A percentile compares a stretch with the other conserved stretches of the same genome.
Evolutionary conservation across 306 rosid genomes (phyloP).

Genomic region (Vachellia collinsii): DNA sequence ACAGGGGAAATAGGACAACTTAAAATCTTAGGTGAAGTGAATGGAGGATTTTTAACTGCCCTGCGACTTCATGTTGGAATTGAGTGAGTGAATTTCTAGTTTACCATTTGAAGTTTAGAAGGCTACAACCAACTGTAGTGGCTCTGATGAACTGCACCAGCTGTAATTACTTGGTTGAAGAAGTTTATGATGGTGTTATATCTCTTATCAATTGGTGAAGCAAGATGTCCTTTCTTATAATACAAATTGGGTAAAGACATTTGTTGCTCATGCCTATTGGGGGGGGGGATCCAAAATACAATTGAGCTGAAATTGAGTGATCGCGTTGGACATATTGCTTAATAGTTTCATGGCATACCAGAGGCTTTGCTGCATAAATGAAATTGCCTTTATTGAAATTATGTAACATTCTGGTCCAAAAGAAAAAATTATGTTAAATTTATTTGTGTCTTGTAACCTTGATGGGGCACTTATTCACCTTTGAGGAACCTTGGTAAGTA

Average conservation of each 20-base stretch:
- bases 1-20: not conserved
- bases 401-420: not conserved
- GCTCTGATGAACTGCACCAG: not conserved
- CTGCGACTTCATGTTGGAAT: not conserved
- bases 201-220: not conserved
- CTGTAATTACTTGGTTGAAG: not conserved
- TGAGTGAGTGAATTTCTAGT: not conserved
- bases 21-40: not conserved
- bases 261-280: not conserved
- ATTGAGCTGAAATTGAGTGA: not conserved
- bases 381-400: not conserved
- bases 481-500: no score
- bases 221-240: not conserved
- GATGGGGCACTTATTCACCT: not conserved
- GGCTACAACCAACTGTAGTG: not conserved
- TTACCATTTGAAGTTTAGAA: slow-evolving; percentile 1
- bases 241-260: not conserved
- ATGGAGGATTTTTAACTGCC: not conserved
- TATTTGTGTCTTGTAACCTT: not conserved
- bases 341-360: not conserved
- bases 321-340: not conserved
- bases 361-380: not conserved
- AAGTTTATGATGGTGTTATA: not conserved
- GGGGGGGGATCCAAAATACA: not conserved
- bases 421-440: not conserved